A percentile compares a stretch with the other conserved stretches of the same genome.
phyloP scores from a whole-genome alignment of 2,329 filamentous ascomycete species.

The Aureobasidium melanogenum region DNA sequence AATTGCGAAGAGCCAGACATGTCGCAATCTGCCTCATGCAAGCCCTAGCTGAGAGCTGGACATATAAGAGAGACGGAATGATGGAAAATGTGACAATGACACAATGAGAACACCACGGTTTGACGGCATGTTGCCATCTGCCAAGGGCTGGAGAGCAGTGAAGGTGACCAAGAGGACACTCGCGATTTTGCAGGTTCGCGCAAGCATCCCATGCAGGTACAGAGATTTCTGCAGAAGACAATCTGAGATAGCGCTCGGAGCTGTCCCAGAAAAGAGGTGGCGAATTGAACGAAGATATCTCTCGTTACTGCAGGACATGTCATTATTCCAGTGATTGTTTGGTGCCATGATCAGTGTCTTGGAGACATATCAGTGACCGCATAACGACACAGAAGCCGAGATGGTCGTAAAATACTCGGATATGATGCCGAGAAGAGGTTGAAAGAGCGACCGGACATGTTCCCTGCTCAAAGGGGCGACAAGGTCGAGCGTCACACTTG shows the following conservation, averaged over 20 bases:
- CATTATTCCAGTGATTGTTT: neutral
- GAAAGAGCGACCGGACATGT: neutral
- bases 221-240: neutral
- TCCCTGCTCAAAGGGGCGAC: neutral
- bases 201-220: neutral
- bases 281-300: neutral
- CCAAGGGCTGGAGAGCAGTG: neutral
- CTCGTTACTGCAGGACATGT: neutral
- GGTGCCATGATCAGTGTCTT: neutral
- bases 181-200: neutral
- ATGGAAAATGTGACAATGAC: neutral
- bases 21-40: slow-evolving; percentile 26
- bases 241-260: neutral
- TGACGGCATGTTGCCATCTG: neutral
- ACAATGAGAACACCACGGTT: neutral
- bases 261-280: neutral
- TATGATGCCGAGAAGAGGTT: neutral
- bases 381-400: neutral
- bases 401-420: neutral
- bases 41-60: slow-evolving; percentile 28
- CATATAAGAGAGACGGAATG: neutral
- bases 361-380: neutral
- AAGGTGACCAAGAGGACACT: neutral
- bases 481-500: neutral
- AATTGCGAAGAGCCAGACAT: slow-evolving; percentile 24